Evolutionary conservation across 108 stramenopile genomes (phyloP), one percentile per base, ranked within the genome.

Genomic region (Stephanodiscus minutulus): DNA sequence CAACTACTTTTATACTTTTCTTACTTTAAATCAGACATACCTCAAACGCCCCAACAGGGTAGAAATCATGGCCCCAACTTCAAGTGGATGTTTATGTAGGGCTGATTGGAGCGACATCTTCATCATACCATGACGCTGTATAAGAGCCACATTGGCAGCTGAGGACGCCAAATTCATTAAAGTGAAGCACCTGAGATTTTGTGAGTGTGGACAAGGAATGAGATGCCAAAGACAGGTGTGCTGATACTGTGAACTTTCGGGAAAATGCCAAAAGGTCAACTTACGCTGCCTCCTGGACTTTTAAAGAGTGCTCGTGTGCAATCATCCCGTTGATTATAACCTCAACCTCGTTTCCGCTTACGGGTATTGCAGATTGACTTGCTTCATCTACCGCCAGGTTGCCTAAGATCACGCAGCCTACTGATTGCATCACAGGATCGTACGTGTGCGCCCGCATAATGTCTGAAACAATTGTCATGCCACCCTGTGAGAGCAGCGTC

Each of bases 381-480:
- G 48, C 39, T 33, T 71, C 77, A 35, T 64, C 46, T 15, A 33
- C 46, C 54, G 71, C 70, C 27, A 79, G 70, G 49, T 79, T 79
- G 48, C 77, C 33, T 12, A 79, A 65, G 18, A 79, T 66, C 25
- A 64, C 70, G 49, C 70, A 72, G 43, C 77, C 77, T 27, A 68
- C 65, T 35, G 77, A 72, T 67, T 72, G 70, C 43, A 79, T 72
- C 47, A 66, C 61, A 33, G 70, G 61, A 31, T 79, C 72, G 7
- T 50, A 37, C 3, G 24, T 25, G 46, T 72, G 77, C 21, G 28
- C 61, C n/a, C 7, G 28, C 77, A 79, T 79, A 36, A 53, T 52
- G 29, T 59, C 60, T 46, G 71, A 66, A 25, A 79, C 71, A 56
- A 67, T 71, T 0, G 58, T 24, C 12, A 54, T 17, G 13, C 70